phyloP scores from a whole-genome alignment of 1,139 yeast genomes.

The Yamadazyma jaroonii region DNA sequence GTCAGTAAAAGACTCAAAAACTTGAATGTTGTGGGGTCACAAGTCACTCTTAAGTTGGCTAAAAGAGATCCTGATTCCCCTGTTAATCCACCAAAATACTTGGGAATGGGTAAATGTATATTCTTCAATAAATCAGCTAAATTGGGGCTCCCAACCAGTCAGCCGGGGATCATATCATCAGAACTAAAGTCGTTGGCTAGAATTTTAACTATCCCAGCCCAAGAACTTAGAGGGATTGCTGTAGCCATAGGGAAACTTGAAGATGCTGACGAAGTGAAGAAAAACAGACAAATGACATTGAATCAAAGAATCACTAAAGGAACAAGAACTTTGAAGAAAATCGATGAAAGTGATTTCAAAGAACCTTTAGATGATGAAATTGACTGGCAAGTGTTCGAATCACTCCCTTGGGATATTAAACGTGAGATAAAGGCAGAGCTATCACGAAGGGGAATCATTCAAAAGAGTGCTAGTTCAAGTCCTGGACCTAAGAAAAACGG shows the following conservation, averaged over 20 bases:
- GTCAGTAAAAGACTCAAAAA: slow-evolving; percentile 50
- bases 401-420: slow-evolving; percentile 53
- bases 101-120: slow-evolving; percentile 85
- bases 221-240: slow-evolving; percentile 77
- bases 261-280: slow-evolving; percentile 29
- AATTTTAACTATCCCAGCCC: slow-evolving; percentile 56
- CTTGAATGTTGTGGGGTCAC: slow-evolving; percentile 51
- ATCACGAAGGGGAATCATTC: slow-evolving; percentile 27
- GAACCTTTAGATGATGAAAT: slow-evolving; percentile 22
- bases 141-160: slow-evolving; percentile 65
- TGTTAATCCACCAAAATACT: slow-evolving; percentile 65
- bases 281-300: slow-evolving; percentile 40
- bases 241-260: slow-evolving; percentile 60
- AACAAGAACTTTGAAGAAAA: background rate
- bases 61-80: slow-evolving; percentile 67
- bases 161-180: slow-evolving; percentile 56
- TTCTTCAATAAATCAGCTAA: slow-evolving; percentile 55
- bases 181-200: slow-evolving; percentile 60
- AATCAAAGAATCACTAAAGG: slow-evolving; percentile 2
- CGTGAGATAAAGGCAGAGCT: slow-evolving; percentile 48
- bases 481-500: slow-evolving; percentile 15
- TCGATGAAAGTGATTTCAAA: slow-evolving; percentile 12
- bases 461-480: slow-evolving; percentile 9
- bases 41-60: slow-evolving; percentile 63
- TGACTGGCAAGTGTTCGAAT: slow-evolving; percentile 54